Evolutionary conservation across 257 asterid species (phyloP).

Genomic region (Verbascum thapsus): DNA sequence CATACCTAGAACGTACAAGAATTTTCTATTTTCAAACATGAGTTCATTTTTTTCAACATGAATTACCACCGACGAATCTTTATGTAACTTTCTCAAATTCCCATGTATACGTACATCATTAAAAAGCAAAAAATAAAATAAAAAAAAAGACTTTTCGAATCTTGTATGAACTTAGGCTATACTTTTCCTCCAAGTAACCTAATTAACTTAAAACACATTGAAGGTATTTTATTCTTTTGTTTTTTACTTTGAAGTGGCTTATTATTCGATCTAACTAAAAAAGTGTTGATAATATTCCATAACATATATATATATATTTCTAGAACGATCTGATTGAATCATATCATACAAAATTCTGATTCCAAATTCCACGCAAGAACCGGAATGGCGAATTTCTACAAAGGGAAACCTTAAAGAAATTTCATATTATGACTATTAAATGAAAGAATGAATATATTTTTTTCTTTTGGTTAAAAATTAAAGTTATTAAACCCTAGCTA

Average conservation of each 20-base stretch:
- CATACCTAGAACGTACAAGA: background rate
- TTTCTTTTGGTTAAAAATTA: no score
- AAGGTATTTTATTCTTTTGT: conserved; percentile 24
- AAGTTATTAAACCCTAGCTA: no score
- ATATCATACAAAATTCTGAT: conserved; percentile 26
- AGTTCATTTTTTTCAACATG: conserved; percentile 21
- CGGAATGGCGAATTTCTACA: background rate
- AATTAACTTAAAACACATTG: conserved; percentile 13
- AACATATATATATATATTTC: conserved; percentile 26
- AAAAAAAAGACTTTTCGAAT: conserved; percentile 6
- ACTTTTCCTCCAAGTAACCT: conserved; percentile 4
- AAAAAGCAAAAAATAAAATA: no score
- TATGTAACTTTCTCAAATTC: conserved; percentile 27
- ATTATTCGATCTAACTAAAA: background rate
- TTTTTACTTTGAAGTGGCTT: conserved; percentile 5
- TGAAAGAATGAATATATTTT: no score
- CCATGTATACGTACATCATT: conserved; percentile 12
- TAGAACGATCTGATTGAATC: conserved; percentile 25
- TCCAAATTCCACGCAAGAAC: conserved; percentile 21
- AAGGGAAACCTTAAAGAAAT: background rate
- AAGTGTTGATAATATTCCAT: conserved; percentile 29
- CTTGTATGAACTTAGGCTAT: conserved; percentile 7
- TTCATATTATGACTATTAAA: no score
- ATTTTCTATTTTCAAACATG: conserved; percentile 7
- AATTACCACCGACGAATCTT: conserved; percentile 27